These are phyloP conservation scores for Chalciporus piperatoides DNA, from an alignment of 1,284 basidiomycete species.

Conservation along the genomic window DNA sequence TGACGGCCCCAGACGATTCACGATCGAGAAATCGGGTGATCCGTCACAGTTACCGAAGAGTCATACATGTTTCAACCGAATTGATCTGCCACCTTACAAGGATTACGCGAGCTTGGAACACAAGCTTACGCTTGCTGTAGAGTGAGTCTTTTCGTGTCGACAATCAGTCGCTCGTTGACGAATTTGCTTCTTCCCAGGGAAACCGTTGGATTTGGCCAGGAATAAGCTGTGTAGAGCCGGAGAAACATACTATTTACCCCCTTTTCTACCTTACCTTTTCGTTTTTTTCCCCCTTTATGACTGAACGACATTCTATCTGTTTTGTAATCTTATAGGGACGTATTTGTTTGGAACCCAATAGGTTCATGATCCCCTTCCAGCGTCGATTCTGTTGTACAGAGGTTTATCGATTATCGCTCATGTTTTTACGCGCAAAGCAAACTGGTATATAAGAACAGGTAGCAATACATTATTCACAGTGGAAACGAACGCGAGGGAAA, in stretches of 20 bases:
- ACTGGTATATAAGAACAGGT: not conserved
- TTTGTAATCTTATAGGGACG: slow-evolving; percentile 29
- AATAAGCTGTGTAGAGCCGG: slow-evolving; percentile 34
- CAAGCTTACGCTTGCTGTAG: slow-evolving; percentile 80
- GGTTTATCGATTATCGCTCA: not conserved
- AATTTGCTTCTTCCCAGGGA: slow-evolving; percentile 40
- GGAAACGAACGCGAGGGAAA: not conserved
- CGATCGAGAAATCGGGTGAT: slow-evolving; percentile 88
- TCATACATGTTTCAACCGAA: slow-evolving; percentile 84
- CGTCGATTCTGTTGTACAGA: not conserved
- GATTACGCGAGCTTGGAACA: slow-evolving; percentile 80
- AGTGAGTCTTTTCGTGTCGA: slow-evolving; percentile 44
- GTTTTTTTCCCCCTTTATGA: slow-evolving; percentile 2
- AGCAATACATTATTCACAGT: slow-evolving; percentile 6
- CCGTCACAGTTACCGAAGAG: slow-evolving; percentile 83
- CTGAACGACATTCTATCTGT: slow-evolving; percentile 23
- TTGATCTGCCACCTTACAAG: slow-evolving; percentile 84
- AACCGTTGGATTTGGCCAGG: slow-evolving; percentile 70
- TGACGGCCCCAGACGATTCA: slow-evolving; percentile 86
- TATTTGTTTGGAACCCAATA: slow-evolving; percentile 14
- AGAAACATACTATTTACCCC: slow-evolving; percentile 19
- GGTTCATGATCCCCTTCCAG: not conserved
- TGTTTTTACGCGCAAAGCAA: slow-evolving; percentile 4
- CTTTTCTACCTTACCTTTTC: not conserved
- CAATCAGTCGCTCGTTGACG: slow-evolving; percentile 12